A percentile compares a stretch with the other conserved stretches of the same genome.
Conservation (phyloP, 164 flowering plant species). For the Vitis amurensis region DNA sequence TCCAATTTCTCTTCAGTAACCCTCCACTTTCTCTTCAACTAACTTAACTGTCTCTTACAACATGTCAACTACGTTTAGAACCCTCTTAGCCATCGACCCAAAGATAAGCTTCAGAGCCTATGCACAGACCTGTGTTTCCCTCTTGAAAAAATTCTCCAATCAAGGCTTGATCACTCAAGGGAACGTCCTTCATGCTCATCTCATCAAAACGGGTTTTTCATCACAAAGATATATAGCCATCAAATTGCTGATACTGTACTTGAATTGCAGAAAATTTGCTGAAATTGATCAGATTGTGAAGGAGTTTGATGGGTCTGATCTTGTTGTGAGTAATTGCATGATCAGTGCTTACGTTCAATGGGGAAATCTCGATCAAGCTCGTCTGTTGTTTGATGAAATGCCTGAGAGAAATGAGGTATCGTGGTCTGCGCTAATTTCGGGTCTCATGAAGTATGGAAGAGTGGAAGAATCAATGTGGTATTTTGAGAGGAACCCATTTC, state of each 20-base stretch:
- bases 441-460: conserved; percentile 36
- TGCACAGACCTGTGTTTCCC: conserved; percentile 26
- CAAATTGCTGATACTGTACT: conserved; percentile 36
- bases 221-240: conserved; percentile 26
- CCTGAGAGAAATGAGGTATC: conserved; percentile 51
- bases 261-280: conserved; percentile 16
- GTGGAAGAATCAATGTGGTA: conserved; percentile 42
- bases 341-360: conserved; percentile 29
- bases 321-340: conserved; percentile 35
- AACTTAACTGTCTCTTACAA: conserved; percentile 21
- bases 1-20: not conserved
- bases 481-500: conserved; percentile 42
- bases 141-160: conserved; percentile 30
- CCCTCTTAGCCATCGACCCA: conserved; percentile 27
- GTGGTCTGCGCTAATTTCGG: conserved; percentile 43
- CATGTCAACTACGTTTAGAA: conserved; percentile 26
- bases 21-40: not conserved
- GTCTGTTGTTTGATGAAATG: conserved; percentile 48
- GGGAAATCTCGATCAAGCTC: conserved; percentile 39
- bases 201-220: conserved; percentile 44
- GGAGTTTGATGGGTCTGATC: conserved; percentile 36
- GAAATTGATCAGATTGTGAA: conserved; percentile 35
- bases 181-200: conserved; percentile 41
- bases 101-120: conserved; percentile 25
- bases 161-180: conserved; percentile 33